Evolutionary conservation across 1,284 basidiomycete genomes (phyloP).

Genomic region (Trichosporon faecale): DNA sequence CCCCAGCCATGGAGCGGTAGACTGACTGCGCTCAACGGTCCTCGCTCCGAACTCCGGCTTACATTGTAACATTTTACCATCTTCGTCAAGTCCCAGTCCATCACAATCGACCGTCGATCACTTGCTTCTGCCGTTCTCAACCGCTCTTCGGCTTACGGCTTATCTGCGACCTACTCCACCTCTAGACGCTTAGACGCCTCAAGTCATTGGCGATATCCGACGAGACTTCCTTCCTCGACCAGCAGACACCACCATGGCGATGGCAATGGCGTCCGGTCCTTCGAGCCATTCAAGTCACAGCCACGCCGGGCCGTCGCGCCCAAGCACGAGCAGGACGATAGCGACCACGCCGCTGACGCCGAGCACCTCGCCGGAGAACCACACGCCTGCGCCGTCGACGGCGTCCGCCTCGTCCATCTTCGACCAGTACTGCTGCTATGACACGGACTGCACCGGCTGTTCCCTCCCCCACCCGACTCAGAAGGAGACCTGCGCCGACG

Average conservation of each 20-base stretch:
- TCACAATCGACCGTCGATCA: not conserved
- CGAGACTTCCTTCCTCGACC: not conserved
- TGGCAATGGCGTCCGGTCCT: not conserved
- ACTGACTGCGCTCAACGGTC: not conserved
- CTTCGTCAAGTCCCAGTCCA: not conserved
- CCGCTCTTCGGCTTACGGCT: not conserved
- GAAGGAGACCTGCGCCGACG: not conserved
- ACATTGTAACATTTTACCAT: slow-evolving; percentile 1
- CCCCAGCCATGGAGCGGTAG: not conserved
- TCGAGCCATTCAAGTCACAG: not conserved
- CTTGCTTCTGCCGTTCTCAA: not conserved
- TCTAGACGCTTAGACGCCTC: not conserved
- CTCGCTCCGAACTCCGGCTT: not conserved
- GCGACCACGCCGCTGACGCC: slow-evolving; percentile 3
- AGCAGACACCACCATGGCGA: not conserved
- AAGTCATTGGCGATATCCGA: not conserved
- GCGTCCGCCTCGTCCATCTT: slow-evolving; percentile 17
- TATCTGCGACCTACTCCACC: not conserved
- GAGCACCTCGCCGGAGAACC: not conserved
- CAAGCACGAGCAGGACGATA: not conserved
- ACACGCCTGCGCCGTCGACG: not conserved
- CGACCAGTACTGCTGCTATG: slow-evolving; percentile 30
- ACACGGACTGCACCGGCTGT: slow-evolving; percentile 11
- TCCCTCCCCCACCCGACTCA: not conserved
- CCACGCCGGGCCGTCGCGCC: not conserved